phyloP scores from a whole-genome alignment of 2,329 filamentous ascomycete species.

The Microdochium nivale region DNA sequence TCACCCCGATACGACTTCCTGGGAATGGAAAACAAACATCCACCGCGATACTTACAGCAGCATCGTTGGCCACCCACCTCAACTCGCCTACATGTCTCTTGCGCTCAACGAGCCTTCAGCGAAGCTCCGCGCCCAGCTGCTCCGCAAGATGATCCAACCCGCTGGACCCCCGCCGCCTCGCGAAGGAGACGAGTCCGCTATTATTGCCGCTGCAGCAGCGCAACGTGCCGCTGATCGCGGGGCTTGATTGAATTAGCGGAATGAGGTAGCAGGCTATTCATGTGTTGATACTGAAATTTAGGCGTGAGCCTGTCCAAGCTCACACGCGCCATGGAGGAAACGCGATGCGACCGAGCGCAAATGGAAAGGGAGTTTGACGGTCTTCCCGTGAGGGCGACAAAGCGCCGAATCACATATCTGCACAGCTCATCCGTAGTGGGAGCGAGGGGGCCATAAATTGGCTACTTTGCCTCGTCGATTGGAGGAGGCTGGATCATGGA shows the following conservation, averaged over 20 bases:
- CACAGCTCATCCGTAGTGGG: too few species aligned
- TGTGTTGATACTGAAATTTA: background rate
- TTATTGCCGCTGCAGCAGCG: constrained; percentile 9
- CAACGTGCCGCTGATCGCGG: background rate
- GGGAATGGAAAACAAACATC: constrained; percentile 96
- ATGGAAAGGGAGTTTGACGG: too few species aligned
- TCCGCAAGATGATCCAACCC: constrained; percentile 69
- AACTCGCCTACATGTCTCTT: constrained; percentile 82
- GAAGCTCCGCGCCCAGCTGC: constrained; percentile 69
- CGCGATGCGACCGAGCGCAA: too few species aligned
- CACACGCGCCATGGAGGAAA: too few species aligned
- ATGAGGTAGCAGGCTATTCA: background rate
- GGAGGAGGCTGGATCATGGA: too few species aligned
- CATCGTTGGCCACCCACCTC: constrained; percentile 80
- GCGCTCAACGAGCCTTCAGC: constrained; percentile 79
- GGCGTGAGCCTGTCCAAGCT: too few species aligned
- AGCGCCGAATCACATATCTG: too few species aligned
- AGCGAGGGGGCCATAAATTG: too few species aligned
- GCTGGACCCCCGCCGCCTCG: constrained; percentile 48
- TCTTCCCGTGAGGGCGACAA: too few species aligned
- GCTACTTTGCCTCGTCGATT: too few species aligned
- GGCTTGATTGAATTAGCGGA: background rate
- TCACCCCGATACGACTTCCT: constrained; percentile 91
- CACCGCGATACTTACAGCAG: constrained; percentile 86
- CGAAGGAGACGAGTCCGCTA: constrained; percentile 33